Base-by-base conservation (phyloP, 1,284 basidiomycete genomes). In the Ceratobasidium sp. region DNA sequence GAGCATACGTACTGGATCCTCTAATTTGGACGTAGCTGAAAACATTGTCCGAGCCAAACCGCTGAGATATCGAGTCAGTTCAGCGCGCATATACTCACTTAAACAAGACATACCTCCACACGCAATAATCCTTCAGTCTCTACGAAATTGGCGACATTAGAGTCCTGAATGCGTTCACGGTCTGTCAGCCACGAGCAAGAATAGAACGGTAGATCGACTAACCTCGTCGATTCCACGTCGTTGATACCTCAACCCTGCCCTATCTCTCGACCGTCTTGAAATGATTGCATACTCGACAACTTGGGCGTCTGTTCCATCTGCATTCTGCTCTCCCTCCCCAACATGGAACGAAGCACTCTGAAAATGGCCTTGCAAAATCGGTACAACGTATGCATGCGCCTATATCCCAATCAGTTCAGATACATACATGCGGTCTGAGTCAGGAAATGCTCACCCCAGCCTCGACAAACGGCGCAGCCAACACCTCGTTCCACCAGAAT, bases 401-500 rank as follows among this genome's bases (percentile, higher is more conserved):
- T 92, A 80, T 15, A n/a, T n/a, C n/a, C n/a, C n/a, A n/a, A n/a
- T n/a, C n/a, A n/a, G n/a, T n/a, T n/a, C n/a, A n/a, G n/a, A 26
- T 12, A 23, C 38, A 15, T 65, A 17, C 23, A n/a, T 48, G 10
- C 7, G 17, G 56, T 69, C 57, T 12, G 42, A 38, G n/a, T 15
- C 28, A 42, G 6, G n/a, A n/a, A 17, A 50, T 33, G 81, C 88
- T 80, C 85, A 94, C 93, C 54, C 92, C 92, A 77, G 91, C 91
- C 80, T 95, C 92, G 64, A 93, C 85, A 79, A 94, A 91, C 1
- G 93, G 90, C 80, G 92, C 92, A n/a, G 89, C 88, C 79, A 96
- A 87, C 87, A 91, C 91, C 82, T 95, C 93, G 81, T 97, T 97
- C 93, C 95, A 96, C 94, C 94, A 97, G 83, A 93, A 96, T 12